phyloP scores from a whole-genome alignment of 2,329 filamentous ascomycete genomes.

The Apiospora arundinis region DNA sequence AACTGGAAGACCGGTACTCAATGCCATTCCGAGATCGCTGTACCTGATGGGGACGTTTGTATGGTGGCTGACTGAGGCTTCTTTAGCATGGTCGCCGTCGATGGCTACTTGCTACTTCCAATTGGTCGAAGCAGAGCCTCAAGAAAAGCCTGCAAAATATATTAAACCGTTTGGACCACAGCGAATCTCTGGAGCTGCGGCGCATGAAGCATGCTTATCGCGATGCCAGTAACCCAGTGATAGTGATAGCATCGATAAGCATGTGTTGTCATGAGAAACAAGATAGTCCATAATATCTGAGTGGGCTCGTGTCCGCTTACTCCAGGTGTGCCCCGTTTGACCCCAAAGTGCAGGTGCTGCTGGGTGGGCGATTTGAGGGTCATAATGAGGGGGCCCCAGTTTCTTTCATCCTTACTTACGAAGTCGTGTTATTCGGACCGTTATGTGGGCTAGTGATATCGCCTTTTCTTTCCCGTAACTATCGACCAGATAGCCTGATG shows the following conservation, averaged over 20 bases:
- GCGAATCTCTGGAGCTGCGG: background rate
- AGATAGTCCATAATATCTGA: background rate
- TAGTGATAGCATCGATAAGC: background rate
- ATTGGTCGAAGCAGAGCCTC: background rate
- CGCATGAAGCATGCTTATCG: background rate
- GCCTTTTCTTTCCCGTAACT: background rate
- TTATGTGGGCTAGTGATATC: slow-evolving; percentile 2
- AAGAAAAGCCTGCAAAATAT: background rate
- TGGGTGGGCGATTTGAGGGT: background rate
- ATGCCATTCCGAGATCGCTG: background rate
- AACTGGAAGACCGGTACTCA: background rate
- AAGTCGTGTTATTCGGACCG: slow-evolving; percentile 2
- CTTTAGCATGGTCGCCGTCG: background rate
- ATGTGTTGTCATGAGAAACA: background rate
- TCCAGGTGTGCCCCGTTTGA: background rate
- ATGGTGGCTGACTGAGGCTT: background rate
- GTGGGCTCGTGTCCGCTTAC: background rate
- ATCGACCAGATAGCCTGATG: background rate
- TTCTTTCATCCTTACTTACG: background rate
- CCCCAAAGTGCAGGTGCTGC: background rate
- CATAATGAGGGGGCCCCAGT: background rate
- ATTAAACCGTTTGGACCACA: background rate
- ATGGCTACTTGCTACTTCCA: background rate
- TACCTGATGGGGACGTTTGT: background rate
- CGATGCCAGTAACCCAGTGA: background rate